phyloP scores from a whole-genome alignment of 176 grass and related monocot species.

The Aegilops longissima region DNA sequence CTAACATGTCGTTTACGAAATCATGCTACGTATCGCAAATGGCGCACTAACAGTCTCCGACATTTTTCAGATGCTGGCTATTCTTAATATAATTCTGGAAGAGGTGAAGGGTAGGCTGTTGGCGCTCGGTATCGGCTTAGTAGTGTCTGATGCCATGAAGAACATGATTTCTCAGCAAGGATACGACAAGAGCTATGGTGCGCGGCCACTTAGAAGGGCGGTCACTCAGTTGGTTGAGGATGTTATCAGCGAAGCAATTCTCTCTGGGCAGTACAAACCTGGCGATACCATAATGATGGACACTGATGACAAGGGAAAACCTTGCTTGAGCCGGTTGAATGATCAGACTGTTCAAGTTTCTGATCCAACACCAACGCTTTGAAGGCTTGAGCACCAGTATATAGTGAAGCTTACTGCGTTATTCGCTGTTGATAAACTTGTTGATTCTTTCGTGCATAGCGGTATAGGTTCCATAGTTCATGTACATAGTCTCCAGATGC shows the following conservation, averaged over 20 bases:
- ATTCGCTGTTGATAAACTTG: conserved; percentile 25
- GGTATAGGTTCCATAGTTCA: conserved; percentile 13
- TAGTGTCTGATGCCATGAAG: conserved; percentile 65
- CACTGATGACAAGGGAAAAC: conserved; percentile 64
- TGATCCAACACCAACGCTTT: conserved; percentile 54
- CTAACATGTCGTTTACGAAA: background rate
- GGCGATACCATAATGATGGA: conserved; percentile 84
- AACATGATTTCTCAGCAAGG: conserved; percentile 70
- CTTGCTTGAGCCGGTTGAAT: conserved; percentile 50
- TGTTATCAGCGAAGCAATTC: conserved; percentile 84
- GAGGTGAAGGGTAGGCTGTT: conserved; percentile 80
- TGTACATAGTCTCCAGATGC: conserved; percentile 31
- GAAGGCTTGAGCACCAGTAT: conserved; percentile 20
- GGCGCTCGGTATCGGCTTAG: conserved; percentile 58
- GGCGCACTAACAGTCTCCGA: background rate
- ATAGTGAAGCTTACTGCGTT: conserved; percentile 27
- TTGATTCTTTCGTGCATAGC: conserved; percentile 36
- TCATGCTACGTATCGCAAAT: conserved; percentile 1
- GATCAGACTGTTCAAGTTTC: conserved; percentile 67
- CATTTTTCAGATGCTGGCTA: conserved; percentile 71
- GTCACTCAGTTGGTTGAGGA: conserved; percentile 81
- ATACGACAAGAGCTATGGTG: conserved; percentile 79
- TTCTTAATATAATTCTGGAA: conserved; percentile 79
- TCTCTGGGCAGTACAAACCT: conserved; percentile 66
- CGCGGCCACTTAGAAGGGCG: conserved; percentile 73